These are phyloP conservation scores for Sanghuangporus weigelae DNA, from an alignment of 1,284 basidiomycete species.

Conservation along the genomic window DNA sequence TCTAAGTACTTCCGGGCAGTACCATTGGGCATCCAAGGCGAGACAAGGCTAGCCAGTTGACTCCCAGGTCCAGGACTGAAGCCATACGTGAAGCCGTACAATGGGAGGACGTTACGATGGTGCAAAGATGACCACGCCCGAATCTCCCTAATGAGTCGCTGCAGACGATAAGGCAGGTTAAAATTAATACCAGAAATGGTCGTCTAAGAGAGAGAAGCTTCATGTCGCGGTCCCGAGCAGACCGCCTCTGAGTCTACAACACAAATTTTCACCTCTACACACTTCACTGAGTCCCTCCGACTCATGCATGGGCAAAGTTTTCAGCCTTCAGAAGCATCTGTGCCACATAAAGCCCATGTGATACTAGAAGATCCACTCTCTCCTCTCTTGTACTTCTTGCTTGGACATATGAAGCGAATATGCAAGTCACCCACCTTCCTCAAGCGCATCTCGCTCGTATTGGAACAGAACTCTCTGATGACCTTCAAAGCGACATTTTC, in stretches of 20 bases:
- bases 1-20: slow-evolving; percentile 8
- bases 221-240: not conserved
- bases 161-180: not conserved
- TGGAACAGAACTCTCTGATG: slow-evolving; percentile 9
- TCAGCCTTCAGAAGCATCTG: not conserved
- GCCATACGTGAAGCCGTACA: slow-evolving; percentile 15
- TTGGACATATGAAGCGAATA: not conserved
- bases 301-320: not conserved
- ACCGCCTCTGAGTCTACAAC: not conserved
- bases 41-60: slow-evolving; percentile 15
- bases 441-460: not conserved
- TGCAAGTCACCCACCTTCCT: slow-evolving; percentile 5
- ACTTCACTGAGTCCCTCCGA: not conserved
- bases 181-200: not conserved
- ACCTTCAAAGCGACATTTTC: slow-evolving; percentile 15
- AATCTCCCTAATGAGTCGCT: slow-evolving; percentile 8
- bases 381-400: not conserved
- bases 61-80: not conserved
- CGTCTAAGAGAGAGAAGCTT: not conserved
- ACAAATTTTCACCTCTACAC: not conserved
- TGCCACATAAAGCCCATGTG: not conserved
- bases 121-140: slow-evolving; percentile 13
- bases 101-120: slow-evolving; percentile 15
- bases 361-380: not conserved
- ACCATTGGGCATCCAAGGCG: slow-evolving; percentile 17